phyloP scores from a whole-genome alignment of 2,329 filamentous ascomycete species.

The Fusarium metavorans region DNA sequence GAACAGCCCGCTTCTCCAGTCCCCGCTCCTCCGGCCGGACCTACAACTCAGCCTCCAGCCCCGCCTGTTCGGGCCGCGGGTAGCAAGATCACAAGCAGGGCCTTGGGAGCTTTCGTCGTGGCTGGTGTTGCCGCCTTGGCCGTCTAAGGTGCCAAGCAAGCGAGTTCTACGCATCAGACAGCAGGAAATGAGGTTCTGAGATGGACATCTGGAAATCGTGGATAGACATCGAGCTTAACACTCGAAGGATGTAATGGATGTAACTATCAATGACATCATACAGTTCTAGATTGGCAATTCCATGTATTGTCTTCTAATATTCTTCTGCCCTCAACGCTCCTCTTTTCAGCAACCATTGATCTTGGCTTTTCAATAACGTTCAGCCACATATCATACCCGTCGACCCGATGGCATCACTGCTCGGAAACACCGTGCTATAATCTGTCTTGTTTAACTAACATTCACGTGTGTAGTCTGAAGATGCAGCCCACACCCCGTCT shows the following conservation, averaged over 20 bases:
- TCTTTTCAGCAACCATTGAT: neutral
- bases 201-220: neutral
- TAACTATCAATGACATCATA: neutral
- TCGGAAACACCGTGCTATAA: neutral
- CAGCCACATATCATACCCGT: slow-evolving; percentile 2
- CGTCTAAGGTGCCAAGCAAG: slow-evolving; percentile 42
- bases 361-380: neutral
- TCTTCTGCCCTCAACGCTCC: neutral
- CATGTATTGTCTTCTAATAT: neutral
- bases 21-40: slow-evolving; percentile 1
- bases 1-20: neutral
- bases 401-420: slow-evolving; percentile 16
- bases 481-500: neutral
- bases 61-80: slow-evolving; percentile 50
- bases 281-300: neutral
- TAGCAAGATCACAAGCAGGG: slow-evolving; percentile 48
- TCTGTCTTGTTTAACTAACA: neutral
- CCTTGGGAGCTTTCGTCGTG: slow-evolving; percentile 52
- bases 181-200: neutral
- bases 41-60: slow-evolving; percentile 14
- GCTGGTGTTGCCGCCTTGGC: slow-evolving; percentile 55
- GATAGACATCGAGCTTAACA: neutral
- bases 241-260: neutral
- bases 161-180: too few relatives aligned
- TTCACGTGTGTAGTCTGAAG: neutral